Evolutionary conservation across 345 rosid genomes (phyloP).

Genomic region (Gossypium thurberi): DNA sequence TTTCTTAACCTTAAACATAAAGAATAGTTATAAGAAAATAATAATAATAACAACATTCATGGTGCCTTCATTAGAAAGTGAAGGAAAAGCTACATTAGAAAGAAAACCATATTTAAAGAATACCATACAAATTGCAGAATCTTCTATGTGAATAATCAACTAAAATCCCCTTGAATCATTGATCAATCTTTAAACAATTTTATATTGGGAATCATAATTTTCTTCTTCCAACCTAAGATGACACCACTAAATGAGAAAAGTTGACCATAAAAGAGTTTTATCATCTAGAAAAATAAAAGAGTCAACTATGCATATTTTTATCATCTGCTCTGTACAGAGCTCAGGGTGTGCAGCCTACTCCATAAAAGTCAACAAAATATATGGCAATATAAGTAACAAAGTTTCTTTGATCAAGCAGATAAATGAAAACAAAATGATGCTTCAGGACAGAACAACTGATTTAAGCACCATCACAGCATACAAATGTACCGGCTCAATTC

Average conservation of each 20-base stretch:
- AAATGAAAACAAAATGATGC: background rate
- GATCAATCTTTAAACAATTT: background rate
- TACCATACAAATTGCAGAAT: background rate
- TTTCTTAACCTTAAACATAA: constrained; percentile 55
- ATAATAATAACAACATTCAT: background rate
- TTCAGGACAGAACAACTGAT: background rate
- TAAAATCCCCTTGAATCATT: background rate
- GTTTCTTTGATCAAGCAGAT: background rate
- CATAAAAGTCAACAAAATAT: background rate
- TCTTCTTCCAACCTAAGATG: background rate
- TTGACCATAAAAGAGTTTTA: too few relatives aligned
- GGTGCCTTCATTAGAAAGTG: background rate
- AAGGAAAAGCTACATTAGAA: background rate
- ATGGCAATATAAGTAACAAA: background rate
- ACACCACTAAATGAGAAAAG: background rate
- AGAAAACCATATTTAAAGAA: background rate
- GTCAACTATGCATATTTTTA: background rate
- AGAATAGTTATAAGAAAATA: background rate
- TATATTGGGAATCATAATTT: background rate
- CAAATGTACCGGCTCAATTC: background rate
- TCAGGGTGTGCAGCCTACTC: background rate
- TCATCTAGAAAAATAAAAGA: background rate
- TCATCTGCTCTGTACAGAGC: background rate
- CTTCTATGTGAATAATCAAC: background rate
- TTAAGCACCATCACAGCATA: background rate